These are phyloP conservation scores for Ramichloridium luteum DNA, from an alignment of 2,329 filamentous ascomycete species.

Conservation along the genomic window DNA sequence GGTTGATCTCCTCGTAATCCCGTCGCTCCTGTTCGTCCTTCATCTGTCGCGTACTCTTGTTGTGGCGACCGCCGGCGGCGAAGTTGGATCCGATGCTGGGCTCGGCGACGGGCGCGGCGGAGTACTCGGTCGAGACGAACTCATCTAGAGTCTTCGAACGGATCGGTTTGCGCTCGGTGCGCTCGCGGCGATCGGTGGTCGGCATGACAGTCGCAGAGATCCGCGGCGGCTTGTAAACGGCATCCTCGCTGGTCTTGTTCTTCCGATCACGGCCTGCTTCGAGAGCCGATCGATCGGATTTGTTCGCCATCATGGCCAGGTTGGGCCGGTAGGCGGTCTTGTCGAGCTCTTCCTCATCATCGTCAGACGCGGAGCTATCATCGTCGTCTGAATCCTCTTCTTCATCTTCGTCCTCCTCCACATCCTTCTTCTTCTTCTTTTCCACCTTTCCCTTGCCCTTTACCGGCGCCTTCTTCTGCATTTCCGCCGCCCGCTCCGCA, in stretches of 20 bases:
- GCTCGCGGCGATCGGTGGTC: conserved; percentile 41
- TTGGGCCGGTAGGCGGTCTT: conserved; percentile 54
- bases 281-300: conserved; percentile 16
- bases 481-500: conserved; percentile 41
- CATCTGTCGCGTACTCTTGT: conserved; percentile 65
- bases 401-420: conserved; percentile 18
- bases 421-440: conserved; percentile 22
- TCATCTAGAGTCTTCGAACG: conserved; percentile 84
- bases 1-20: conserved; percentile 87
- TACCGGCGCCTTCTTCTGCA: too few relatives aligned
- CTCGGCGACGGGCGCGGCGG: conserved; percentile 65
- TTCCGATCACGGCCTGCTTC: conserved; percentile 21
- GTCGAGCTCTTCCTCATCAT: conserved; percentile 35
- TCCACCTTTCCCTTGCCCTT: conserved; percentile 15
- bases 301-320: conserved; percentile 33
- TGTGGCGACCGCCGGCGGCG: conserved; percentile 57
- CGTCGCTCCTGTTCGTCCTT: conserved; percentile 65
- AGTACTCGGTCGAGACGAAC: conserved; percentile 77
- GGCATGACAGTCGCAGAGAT: conserved; percentile 75
- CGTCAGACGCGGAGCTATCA: conserved; percentile 29
- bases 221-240: conserved; percentile 78
- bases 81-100: conserved; percentile 91
- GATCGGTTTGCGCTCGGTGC: conserved; percentile 49
- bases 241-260: conserved; percentile 35
- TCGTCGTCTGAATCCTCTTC: conserved; percentile 24